These are phyloP conservation scores for Sordariomycetes sp. DNA, from an alignment of 2,329 filamentous ascomycete species.

Conservation along the genomic window DNA sequence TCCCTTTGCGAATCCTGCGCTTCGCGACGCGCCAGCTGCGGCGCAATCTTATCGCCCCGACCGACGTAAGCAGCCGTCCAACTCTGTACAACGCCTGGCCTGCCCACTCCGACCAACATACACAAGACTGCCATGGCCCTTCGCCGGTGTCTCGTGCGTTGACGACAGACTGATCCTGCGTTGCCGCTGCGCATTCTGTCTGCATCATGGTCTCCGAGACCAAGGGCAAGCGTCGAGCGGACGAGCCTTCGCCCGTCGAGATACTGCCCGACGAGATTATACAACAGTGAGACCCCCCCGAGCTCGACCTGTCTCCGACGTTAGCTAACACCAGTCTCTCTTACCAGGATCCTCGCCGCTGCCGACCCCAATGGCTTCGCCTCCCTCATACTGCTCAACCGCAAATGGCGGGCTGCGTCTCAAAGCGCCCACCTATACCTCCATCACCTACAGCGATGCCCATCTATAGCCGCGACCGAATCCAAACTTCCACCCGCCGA, in stretches of 20 bases:
- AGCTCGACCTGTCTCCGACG: not conserved
- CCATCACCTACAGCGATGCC: slow-evolving; percentile 51
- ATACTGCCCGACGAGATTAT: slow-evolving; percentile 61
- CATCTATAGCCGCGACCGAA: slow-evolving; percentile 47
- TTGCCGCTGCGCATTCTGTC: not conserved
- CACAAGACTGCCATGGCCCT: slow-evolving; percentile 1
- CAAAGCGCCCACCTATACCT: slow-evolving; percentile 56
- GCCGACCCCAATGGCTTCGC: slow-evolving; percentile 57
- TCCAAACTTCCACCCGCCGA: slow-evolving; percentile 24
- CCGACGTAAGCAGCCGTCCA: too few species aligned
- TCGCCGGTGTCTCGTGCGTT: not conserved
- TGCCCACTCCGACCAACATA: too few species aligned
- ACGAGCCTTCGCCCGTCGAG: slow-evolving; percentile 29
- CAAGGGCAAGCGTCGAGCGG: not conserved
- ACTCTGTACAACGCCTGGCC: too few species aligned
- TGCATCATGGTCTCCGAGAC: slow-evolving; percentile 1
- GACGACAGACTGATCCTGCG: not conserved
- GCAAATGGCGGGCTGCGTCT: slow-evolving; percentile 55
- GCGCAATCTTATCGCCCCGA: too few species aligned
- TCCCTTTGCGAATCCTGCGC: too few species aligned
- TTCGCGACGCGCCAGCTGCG: too few species aligned
- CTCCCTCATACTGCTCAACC: slow-evolving; percentile 55
- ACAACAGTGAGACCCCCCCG: slow-evolving; percentile 43
- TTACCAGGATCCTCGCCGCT: slow-evolving; percentile 46
- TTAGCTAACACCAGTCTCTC: slow-evolving; percentile 8